Percentiles rank a stretch among this genome's conserved stretches.
phyloP scores from a whole-genome alignment of 208 protist species.

The Herpetomonas tarakana region DNA sequence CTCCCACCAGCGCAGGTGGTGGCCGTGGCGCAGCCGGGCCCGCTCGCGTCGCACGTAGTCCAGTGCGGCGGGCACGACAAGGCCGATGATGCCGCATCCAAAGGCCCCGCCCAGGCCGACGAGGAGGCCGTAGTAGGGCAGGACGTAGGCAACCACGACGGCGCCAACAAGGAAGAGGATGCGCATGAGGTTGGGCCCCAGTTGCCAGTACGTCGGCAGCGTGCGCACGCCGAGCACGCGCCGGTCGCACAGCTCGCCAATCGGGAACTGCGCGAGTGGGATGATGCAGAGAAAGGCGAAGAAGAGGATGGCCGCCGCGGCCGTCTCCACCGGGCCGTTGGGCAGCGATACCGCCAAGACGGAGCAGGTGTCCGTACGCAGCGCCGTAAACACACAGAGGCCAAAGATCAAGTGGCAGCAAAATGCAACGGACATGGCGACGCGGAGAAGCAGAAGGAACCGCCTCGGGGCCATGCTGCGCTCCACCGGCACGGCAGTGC shows the following conservation, averaged over 20 bases:
- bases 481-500: slow-evolving; percentile 33
- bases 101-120: slow-evolving; percentile 25
- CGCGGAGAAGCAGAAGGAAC: slow-evolving; percentile 21
- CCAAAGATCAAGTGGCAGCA: slow-evolving; percentile 32
- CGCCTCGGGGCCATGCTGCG: slow-evolving; percentile 30
- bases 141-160: slow-evolving; percentile 19
- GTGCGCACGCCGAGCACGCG: slow-evolving; percentile 32
- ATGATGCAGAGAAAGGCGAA: slow-evolving; percentile 41
- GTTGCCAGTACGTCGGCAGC: slow-evolving; percentile 31
- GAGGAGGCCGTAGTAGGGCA: slow-evolving; percentile 43
- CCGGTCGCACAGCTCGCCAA: slow-evolving; percentile 33
- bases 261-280: slow-evolving; percentile 27
- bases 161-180: slow-evolving; percentile 21
- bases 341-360: slow-evolving; percentile 33
- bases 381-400: slow-evolving; percentile 28
- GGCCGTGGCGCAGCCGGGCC: slow-evolving; percentile 12
- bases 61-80: slow-evolving; percentile 30
- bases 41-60: slow-evolving; percentile 44
- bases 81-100: slow-evolving; percentile 18
- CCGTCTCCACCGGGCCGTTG: slow-evolving; percentile 22
- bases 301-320: slow-evolving; percentile 35
- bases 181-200: slow-evolving; percentile 31
- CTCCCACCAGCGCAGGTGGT: slow-evolving; percentile 24
- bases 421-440: slow-evolving; percentile 13
- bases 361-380: slow-evolving; percentile 30